Percentiles rank a stretch among this genome's conserved stretches.
Conservation (phyloP, 2,329 filamentous ascomycete genomes). For the Diaporthe humulicola region DNA sequence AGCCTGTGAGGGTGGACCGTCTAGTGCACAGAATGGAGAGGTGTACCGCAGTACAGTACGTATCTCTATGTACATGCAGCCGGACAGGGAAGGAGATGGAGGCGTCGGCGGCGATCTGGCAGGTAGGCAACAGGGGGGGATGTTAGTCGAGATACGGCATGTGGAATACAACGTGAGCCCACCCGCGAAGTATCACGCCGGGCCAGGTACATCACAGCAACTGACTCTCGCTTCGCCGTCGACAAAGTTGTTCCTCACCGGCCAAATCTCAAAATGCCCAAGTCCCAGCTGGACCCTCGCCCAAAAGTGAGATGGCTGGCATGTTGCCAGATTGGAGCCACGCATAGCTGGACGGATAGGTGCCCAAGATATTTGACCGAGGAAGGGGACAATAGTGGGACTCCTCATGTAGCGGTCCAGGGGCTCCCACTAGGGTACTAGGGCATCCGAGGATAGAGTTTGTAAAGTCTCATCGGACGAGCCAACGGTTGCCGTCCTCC, state of each 20-base stretch:
- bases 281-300: slow-evolving; percentile 7
- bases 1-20: slow-evolving; percentile 41
- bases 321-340: slow-evolving; percentile 8
- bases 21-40: slow-evolving; percentile 52
- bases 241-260: slow-evolving; percentile 21
- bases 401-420: slow-evolving; percentile 18
- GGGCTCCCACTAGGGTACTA: slow-evolving; percentile 33
- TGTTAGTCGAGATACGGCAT: slow-evolving; percentile 40
- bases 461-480: slow-evolving; percentile 39
- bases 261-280: slow-evolving; percentile 12
- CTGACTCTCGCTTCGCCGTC: slow-evolving; percentile 28
- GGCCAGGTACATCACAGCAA: slow-evolving; percentile 34
- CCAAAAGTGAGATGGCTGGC: slow-evolving; percentile 25
- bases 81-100: slow-evolving; percentile 64
- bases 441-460: slow-evolving; percentile 41
- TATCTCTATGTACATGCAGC: slow-evolving; percentile 54
- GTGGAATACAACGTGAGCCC: slow-evolving; percentile 39
- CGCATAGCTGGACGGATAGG: slow-evolving; percentile 17
- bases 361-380: slow-evolving; percentile 40
- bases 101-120: slow-evolving; percentile 53
- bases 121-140: slow-evolving; percentile 44
- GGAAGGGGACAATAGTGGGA: slow-evolving; percentile 34
- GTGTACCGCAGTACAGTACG: slow-evolving; percentile 44
- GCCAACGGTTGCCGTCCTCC: slow-evolving; percentile 37
- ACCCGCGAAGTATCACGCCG: slow-evolving; percentile 33